A percentile compares a stretch with the other conserved stretches of the same genome.
Evolutionary conservation across 257 asterid genomes (phyloP).

Genomic region (Euphrasia confusa): DNA sequence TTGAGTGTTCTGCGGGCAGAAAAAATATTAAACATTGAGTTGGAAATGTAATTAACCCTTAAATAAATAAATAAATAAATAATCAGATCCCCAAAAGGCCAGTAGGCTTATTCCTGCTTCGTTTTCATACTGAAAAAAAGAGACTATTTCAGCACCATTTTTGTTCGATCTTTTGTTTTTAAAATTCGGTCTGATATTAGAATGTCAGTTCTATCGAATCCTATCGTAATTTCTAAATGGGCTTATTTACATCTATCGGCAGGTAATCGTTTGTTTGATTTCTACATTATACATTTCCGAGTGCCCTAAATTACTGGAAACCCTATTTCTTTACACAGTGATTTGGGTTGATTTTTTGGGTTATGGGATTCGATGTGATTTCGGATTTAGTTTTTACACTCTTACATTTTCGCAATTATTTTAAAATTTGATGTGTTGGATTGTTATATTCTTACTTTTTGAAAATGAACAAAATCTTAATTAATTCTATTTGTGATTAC

Average conservation of each 20-base stretch:
- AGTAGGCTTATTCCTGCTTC: background rate
- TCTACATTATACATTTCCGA: background rate
- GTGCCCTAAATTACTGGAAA: background rate
- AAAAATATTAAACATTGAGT: too few species aligned
- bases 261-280: slow-evolving; percentile 26
- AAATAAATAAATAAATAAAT: too few species aligned
- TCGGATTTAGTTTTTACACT: background rate
- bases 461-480: background rate
- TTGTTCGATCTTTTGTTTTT: background rate
- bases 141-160: background rate
- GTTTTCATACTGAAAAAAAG: background rate
- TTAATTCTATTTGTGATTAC: background rate
- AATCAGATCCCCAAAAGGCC: too few species aligned
- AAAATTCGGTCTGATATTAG: slow-evolving; percentile 14
- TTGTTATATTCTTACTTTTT: too few species aligned
- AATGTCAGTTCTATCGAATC: slow-evolving; percentile 49
- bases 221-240: slow-evolving; percentile 31
- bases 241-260: slow-evolving; percentile 31
- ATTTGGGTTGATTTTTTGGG: background rate
- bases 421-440: too few species aligned
- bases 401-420: background rate
- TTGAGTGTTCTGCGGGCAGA: too few species aligned
- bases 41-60: too few species aligned
- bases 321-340: background rate
- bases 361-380: background rate